Conservation (phyloP, 1,284 basidiomycete species). For the Trametes pubescens region DNA sequence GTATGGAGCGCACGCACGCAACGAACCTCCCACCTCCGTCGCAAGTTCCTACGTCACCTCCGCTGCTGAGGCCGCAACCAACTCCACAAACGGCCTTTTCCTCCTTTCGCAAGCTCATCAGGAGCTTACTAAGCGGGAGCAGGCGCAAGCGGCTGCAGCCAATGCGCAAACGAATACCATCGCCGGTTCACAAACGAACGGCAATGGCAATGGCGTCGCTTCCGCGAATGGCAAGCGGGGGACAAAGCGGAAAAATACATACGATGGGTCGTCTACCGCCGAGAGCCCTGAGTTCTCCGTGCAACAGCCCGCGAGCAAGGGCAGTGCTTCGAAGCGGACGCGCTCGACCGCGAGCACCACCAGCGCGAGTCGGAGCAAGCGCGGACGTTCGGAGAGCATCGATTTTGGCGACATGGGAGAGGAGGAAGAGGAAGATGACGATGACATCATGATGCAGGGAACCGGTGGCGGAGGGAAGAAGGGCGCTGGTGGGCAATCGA, state of each 20-base stretch:
- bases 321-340: slow-evolving; percentile 52
- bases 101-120: slow-evolving; percentile 94
- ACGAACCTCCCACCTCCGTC: slow-evolving; percentile 43
- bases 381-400: slow-evolving; percentile 35
- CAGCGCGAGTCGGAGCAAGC: slow-evolving; percentile 34
- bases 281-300: slow-evolving; percentile 46
- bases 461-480: slow-evolving; percentile 35
- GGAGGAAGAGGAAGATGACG: slow-evolving; percentile 61
- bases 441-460: slow-evolving; percentile 50
- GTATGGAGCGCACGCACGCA: slow-evolving; percentile 43
- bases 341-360: slow-evolving; percentile 44
- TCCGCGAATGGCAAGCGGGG: slow-evolving; percentile 56
- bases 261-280: slow-evolving; percentile 42
- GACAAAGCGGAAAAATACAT: slow-evolving; percentile 73
- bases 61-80: slow-evolving; percentile 57
- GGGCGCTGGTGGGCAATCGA: slow-evolving; percentile 45
- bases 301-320: slow-evolving; percentile 31
- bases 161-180: slow-evolving; percentile 38
- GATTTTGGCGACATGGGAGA: slow-evolving; percentile 55
- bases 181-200: slow-evolving; percentile 31
- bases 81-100: slow-evolving; percentile 91
- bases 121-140: slow-evolving; percentile 93
- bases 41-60: slow-evolving; percentile 50
- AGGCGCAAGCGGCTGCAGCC: slow-evolving; percentile 53
- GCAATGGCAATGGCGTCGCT: slow-evolving; percentile 28